Evolutionary conservation across 2,329 filamentous ascomycete genomes (phyloP).

Genomic region (Rutstroemia sp.): DNA sequence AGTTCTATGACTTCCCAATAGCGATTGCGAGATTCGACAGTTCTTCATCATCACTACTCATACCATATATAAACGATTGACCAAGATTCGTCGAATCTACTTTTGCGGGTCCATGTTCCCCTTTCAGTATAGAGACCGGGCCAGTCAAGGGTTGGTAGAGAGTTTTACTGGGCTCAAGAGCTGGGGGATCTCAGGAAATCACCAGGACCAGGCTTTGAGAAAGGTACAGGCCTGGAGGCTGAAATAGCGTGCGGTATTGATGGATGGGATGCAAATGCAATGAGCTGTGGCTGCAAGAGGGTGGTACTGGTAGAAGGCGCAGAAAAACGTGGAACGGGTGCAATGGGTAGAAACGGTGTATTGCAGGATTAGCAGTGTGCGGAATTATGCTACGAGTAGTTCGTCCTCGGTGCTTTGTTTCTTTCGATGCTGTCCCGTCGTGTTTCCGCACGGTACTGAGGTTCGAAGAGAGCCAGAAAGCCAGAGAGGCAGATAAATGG

Average conservation of each 20-base stretch:
- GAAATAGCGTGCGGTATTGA: neutral
- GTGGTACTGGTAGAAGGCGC: too few species aligned
- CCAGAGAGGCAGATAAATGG: too few species aligned
- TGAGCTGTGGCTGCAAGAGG: too few species aligned
- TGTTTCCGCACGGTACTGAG: too few species aligned
- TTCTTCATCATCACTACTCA: conserved; percentile 26
- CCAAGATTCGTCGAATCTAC: conserved; percentile 6
- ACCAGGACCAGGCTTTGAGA: neutral
- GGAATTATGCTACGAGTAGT: too few species aligned
- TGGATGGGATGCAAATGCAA: neutral
- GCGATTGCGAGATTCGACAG: conserved; percentile 19
- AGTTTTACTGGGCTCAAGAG: conserved; percentile 1
- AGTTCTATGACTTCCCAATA: conserved; percentile 21
- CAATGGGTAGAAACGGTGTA: too few species aligned
- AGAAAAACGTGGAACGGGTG: too few species aligned
- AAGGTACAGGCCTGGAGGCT: neutral
- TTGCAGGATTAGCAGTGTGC: too few species aligned
- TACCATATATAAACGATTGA: conserved; percentile 8
- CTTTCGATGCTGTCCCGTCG: too few species aligned
- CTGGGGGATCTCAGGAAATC: neutral
- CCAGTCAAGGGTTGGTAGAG: neutral
- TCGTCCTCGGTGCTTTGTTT: too few species aligned
- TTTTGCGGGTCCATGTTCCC: conserved; percentile 7
- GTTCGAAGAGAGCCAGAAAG: too few species aligned
- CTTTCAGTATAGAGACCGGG: conserved; percentile 4